Percentiles rank a stretch among this genome's conserved stretches.
Conservation (phyloP, 202 grass and related monocot genomes). For the Eragrostis tef region DNA sequence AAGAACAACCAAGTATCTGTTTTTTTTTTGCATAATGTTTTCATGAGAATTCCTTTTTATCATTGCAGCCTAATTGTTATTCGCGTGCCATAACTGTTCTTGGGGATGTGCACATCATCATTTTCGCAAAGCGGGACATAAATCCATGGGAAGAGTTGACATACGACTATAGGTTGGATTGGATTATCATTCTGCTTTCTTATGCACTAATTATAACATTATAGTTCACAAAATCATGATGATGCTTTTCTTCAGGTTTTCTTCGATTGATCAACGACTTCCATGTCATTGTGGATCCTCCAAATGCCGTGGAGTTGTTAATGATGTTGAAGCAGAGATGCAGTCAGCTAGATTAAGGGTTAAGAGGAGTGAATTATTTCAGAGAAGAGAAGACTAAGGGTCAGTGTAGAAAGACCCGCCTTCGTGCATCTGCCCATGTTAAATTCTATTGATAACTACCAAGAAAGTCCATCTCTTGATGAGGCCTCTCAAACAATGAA, state of each 20-base stretch:
- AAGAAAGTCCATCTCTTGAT: slow-evolving; percentile 8
- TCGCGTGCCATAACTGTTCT: slow-evolving; percentile 90
- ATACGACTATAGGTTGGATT: slow-evolving; percentile 87
- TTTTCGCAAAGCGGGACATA: slow-evolving; percentile 96
- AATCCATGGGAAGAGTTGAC: slow-evolving; percentile 97
- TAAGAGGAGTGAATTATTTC: slow-evolving; percentile 68
- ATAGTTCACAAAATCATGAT: slow-evolving; percentile 44
- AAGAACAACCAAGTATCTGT: slow-evolving; percentile 15
- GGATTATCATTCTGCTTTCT: slow-evolving; percentile 30
- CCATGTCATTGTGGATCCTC: slow-evolving; percentile 89
- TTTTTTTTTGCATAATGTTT: slow-evolving; percentile 33
- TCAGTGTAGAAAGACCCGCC: slow-evolving; percentile 16
- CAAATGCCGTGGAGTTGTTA: slow-evolving; percentile 93
- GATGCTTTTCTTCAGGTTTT: slow-evolving; percentile 73
- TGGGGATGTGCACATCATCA: slow-evolving; percentile 90
- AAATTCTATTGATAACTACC: neutral
- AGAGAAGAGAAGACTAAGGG: slow-evolving; percentile 61
- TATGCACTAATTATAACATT: neutral
- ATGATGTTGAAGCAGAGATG: slow-evolving; percentile 85
- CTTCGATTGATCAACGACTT: slow-evolving; percentile 83
- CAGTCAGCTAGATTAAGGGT: slow-evolving; percentile 76
- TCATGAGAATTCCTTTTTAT: slow-evolving; percentile 21
- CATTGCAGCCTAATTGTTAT: slow-evolving; percentile 95
- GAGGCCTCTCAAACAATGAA: too few relatives aligned
- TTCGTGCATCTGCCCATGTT: slow-evolving; percentile 18